Conservation (phyloP, 2,329 filamentous ascomycete species). For the Cordyceps javanica region DNA sequence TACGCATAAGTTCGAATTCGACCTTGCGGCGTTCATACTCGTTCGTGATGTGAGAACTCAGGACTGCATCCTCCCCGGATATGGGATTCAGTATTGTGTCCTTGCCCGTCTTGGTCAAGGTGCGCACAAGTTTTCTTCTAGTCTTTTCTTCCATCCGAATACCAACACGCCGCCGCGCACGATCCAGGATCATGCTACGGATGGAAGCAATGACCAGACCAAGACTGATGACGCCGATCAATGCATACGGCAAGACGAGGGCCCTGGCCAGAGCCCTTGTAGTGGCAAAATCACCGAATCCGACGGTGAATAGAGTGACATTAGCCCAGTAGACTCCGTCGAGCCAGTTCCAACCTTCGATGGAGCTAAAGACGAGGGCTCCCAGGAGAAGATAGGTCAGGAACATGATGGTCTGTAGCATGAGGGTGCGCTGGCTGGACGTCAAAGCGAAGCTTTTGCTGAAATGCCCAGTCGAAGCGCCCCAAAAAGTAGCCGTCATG, state of each 20-base stretch:
- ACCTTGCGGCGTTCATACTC: conserved; percentile 58
- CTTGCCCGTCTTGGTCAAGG: conserved; percentile 38
- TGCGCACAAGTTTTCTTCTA: conserved; percentile 41
- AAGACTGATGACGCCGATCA: conserved; percentile 77
- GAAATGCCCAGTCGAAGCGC: conserved; percentile 65
- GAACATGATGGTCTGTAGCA: conserved; percentile 83
- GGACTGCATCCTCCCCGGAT: not conserved
- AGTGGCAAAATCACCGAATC: conserved; percentile 51
- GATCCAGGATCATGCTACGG: conserved; percentile 56
- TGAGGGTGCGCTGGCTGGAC: conserved; percentile 76
- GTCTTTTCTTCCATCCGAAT: conserved; percentile 56
- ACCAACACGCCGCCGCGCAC: conserved; percentile 47
- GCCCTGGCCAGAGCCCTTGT: conserved; percentile 53
- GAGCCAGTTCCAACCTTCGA: conserved; percentile 70
- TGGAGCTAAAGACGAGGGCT: conserved; percentile 63
- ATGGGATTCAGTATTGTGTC: conserved; percentile 47
- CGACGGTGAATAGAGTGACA: conserved; percentile 60
- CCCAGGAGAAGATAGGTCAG: conserved; percentile 76
- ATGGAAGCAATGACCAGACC: conserved; percentile 80
- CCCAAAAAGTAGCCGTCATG: conserved; percentile 72
- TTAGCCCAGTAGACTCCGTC: conserved; percentile 78
- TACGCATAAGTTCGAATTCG: conserved; percentile 76
- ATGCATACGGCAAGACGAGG: conserved; percentile 75
- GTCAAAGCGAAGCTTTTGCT: conserved; percentile 72
- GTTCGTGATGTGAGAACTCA: conserved; percentile 16